Base-by-base conservation (phyloP, 495 filamentous ascomycete species). In the Penicillium canescens region DNA sequence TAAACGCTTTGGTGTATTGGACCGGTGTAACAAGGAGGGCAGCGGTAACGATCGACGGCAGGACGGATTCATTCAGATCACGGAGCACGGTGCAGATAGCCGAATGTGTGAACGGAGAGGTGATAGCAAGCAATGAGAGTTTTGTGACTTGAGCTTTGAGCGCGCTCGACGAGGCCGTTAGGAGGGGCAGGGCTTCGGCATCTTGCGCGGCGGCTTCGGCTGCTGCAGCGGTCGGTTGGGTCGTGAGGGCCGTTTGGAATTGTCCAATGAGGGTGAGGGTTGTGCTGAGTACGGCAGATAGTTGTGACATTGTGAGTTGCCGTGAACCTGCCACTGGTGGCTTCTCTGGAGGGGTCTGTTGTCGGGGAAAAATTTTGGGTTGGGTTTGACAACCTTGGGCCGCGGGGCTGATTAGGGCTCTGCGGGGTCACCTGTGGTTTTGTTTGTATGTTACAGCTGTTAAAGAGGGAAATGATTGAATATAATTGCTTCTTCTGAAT, bases 131-230 rank as follows among this genome's bases (percentile, higher is more conserved):
- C 13, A 96, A 84, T 0, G 88, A 91, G 21, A 96, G 79, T 45
- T 94, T 95, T 31, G 92, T 96, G 6, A 85, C 82, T 60, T 96
- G 91, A 0, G 92, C 88, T 62, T 80, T 84, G 41, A 96, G 82
- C 4, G 91, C 75, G 20, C 74, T 76, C 1, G 88, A 78, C 1
- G 85, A 78, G 59, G 86, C 82, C 57, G 80, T 78, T 16, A 92
- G 83, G 48, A 92, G 75, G 67, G 76, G 55, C 60, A 90, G 76
- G 31, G 82, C 53, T 14, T 67, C 47, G 31, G 46, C 76, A 53
- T 83, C 77, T 37, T 77, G 76, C 12, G 50, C 38, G 26, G 48
- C 42, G 58, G 61, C 33, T 33, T 44, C 50, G 40, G 45, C 24
- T 52, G 45, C 28, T 52, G 48, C 45, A 39, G 41, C 34, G 54